Evolutionary conservation across 345 rosid genomes (phyloP).

Genomic region (Capsella bursapastoris): DNA sequence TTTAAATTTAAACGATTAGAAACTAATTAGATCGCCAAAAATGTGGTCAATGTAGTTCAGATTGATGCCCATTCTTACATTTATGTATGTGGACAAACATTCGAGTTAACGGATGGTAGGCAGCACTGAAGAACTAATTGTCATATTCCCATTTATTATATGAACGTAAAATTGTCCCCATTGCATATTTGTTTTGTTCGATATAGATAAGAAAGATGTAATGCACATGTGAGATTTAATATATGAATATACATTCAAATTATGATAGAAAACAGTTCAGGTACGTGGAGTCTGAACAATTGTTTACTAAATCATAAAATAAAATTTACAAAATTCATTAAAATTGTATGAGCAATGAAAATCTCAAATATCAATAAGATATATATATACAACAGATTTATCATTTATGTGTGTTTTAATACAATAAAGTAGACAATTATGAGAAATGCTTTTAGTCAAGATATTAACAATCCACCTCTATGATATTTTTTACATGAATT

Average conservation of each 20-base stretch:
- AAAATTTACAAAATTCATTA: too few relatives aligned
- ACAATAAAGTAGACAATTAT: too few relatives aligned
- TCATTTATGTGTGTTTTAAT: too few relatives aligned
- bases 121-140: not conserved
- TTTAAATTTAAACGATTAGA: not conserved
- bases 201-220: conserved; percentile 15
- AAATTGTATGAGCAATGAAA: too few relatives aligned
- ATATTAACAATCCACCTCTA: too few relatives aligned
- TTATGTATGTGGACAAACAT: conserved; percentile 20
- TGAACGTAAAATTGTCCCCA: conserved; percentile 19
- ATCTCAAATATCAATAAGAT: too few relatives aligned
- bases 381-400: too few relatives aligned
- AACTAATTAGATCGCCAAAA: not conserved
- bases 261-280: not conserved
- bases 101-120: conserved; percentile 32
- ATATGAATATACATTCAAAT: conserved; percentile 5
- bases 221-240: conserved; percentile 19
- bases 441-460: too few relatives aligned
- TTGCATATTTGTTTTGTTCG: conserved; percentile 25
- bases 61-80: conserved; percentile 9
- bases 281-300: not conserved
- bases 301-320: too few relatives aligned
- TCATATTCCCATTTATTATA: conserved; percentile 5
- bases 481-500: too few relatives aligned
- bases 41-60: not conserved